Conservation (phyloP, 2,329 filamentous ascomycete species). For the Exserohilum turcica region DNA sequence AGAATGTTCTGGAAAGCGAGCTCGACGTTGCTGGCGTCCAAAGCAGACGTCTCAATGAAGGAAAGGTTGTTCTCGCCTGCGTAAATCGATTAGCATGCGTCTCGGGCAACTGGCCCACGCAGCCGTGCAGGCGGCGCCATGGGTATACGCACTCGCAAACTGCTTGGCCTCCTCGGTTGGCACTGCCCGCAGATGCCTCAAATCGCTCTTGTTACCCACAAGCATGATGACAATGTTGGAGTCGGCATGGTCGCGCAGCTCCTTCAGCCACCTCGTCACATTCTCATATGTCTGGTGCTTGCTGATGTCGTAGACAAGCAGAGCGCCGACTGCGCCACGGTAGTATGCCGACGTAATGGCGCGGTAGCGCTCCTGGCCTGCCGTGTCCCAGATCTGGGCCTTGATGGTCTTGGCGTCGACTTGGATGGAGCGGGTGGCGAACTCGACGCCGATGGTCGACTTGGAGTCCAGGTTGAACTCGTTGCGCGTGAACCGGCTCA, state of each 20-base stretch:
- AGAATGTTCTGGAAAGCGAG: conserved; percentile 99
- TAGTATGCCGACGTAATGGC: conserved; percentile 99
- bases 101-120: background rate
- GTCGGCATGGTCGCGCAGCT: conserved; percentile 95
- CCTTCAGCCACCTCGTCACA: conserved; percentile 98
- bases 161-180: conserved; percentile 97
- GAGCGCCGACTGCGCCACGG: conserved; percentile 92
- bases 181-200: conserved; percentile 95
- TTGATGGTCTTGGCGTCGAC: conserved; percentile 99
- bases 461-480: conserved; percentile 99
- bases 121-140: conserved; percentile 19
- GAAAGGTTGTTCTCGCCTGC: conserved; percentile 95
- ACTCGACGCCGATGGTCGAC: conserved; percentile 99
- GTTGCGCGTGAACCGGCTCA: conserved; percentile 99
- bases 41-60: conserved; percentile 98
- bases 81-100: background rate
- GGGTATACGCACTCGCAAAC: conserved; percentile 77
- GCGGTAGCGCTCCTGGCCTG: conserved; percentile 97
- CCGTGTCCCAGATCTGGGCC: conserved; percentile 99
- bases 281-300: conserved; percentile 99
- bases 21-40: conserved; percentile 98
- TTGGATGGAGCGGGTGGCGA: conserved; percentile 97
- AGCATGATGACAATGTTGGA: conserved; percentile 99
- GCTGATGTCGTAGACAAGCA: conserved; percentile 99
- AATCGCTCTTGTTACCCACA: conserved; percentile 99